Evolutionary conservation across 129 eudicot genomes (phyloP), one percentile per base, ranked within the genome.

Genomic region (Arctium lappa): DNA sequence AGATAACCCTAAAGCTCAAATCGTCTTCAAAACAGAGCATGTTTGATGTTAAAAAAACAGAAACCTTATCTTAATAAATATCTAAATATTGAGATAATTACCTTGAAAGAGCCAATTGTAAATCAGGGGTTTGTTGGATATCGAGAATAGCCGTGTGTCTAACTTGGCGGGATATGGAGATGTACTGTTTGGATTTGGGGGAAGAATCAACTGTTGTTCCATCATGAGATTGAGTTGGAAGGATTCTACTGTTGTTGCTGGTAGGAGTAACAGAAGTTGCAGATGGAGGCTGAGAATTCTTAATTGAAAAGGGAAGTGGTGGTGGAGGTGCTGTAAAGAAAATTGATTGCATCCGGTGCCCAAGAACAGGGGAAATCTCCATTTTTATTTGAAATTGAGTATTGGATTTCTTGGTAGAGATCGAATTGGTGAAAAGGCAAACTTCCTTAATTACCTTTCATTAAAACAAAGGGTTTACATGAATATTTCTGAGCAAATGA

Each of bases 21-120:
- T 50, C 62, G 4, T 50, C 62, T 50, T 50, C 62, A 18, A 50
- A 50, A 50, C 62, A 13, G 62, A 50, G 18, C 62, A 13, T 12
- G 13, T 50, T 50, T 44, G 13, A 44, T 8, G 53, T 10, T 50
- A 50, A 10, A 40, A 10, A 40, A 40, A 40, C 10, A 33, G 36
- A 33, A 33, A 33, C 36, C 36, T 33, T 33, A 5, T 0, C 62
- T 3, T 18, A 2, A 50, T 16, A 4, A 60, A 60, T 60, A 60
- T n/a, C 68, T 1, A 79, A 68, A 31, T 44, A 30, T 42, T 36
- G 13, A 80, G 8, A 33, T 10, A 37, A 31, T 30, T 78, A 91
- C 98, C 97, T 94, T 32, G 82, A 74, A 85, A 94, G 97, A 85
- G 97, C 97, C 80, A 88, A 83, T 34, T 42, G 84, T 85, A 94